These are phyloP conservation scores for Malus domestica DNA, from an alignment of 306 rosid genomes.

Conservation along the genomic window DNA sequence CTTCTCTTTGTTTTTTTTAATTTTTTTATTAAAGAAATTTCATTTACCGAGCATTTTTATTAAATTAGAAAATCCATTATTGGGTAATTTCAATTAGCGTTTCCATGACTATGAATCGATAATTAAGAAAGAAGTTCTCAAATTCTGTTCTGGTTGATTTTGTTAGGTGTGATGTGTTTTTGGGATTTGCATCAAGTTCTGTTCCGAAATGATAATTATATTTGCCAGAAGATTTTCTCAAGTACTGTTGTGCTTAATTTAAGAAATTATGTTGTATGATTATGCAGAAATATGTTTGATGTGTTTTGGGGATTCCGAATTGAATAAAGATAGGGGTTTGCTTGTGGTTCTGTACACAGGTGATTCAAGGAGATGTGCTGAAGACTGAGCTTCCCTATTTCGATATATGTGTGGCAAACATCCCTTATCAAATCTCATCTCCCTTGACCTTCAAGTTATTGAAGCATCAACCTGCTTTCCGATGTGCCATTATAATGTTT, in stretches of 20 bases:
- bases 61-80: not conserved
- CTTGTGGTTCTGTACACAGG: constrained; percentile 17
- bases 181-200: not conserved
- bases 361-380: constrained; percentile 83
- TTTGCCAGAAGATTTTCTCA: not conserved
- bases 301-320: not conserved
- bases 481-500: constrained; percentile 92
- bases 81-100: not conserved
- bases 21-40: not conserved
- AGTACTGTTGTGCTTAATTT: not conserved
- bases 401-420: constrained; percentile 88
- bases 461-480: constrained; percentile 65
- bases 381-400: constrained; percentile 85
- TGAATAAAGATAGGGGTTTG: not conserved
- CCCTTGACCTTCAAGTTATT: constrained; percentile 95
- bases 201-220: too few species aligned
- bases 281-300: not conserved
- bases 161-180: not conserved
- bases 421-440: constrained; percentile 91
- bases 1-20: not conserved
- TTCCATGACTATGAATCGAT: not conserved
- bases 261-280: not conserved
- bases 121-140: not conserved
- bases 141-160: not conserved
- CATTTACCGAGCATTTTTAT: not conserved